A percentile compares a stretch with the other conserved stretches of the same genome.
These are phyloP conservation scores for Penicillium decumbens DNA, from an alignment of 2,329 filamentous ascomycete species.

Conservation along the genomic window DNA sequence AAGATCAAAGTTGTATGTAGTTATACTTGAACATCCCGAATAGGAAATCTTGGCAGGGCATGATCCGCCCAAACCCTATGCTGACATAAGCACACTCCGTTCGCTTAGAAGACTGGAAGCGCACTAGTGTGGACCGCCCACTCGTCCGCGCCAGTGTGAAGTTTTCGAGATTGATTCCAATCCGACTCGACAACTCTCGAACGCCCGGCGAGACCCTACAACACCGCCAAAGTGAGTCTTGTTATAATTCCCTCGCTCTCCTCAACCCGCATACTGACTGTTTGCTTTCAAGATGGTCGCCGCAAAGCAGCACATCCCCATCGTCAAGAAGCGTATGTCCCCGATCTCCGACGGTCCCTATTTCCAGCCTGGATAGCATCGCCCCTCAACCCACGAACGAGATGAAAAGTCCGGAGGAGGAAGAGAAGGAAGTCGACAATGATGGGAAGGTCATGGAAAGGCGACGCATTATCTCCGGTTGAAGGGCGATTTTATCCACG, in stretches of 20 bases:
- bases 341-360: constrained; percentile 16
- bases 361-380: constrained; percentile 20
- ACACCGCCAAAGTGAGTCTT: constrained; percentile 44
- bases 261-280: constrained; percentile 14
- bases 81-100: constrained; percentile 20
- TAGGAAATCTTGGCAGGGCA: constrained; percentile 20
- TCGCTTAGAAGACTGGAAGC: constrained; percentile 28
- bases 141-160: constrained; percentile 36
- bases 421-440: neutral
- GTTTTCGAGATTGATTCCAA: constrained; percentile 39
- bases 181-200: constrained; percentile 42
- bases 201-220: constrained; percentile 42
- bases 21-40: constrained; percentile 12
- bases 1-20: neutral
- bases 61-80: constrained; percentile 16
- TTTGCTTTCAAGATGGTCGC: constrained; percentile 69
- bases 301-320: constrained; percentile 98
- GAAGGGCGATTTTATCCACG: constrained; percentile 6
- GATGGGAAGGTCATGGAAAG: neutral
- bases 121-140: constrained; percentile 34
- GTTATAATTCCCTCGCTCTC: constrained; percentile 6
- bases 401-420: neutral
- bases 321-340: constrained; percentile 99
- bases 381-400: constrained; percentile 14
- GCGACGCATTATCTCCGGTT: constrained; percentile 1